phyloP scores from a whole-genome alignment of 768 basidiomycete species.

The Hysterangium stoloniferum region DNA sequence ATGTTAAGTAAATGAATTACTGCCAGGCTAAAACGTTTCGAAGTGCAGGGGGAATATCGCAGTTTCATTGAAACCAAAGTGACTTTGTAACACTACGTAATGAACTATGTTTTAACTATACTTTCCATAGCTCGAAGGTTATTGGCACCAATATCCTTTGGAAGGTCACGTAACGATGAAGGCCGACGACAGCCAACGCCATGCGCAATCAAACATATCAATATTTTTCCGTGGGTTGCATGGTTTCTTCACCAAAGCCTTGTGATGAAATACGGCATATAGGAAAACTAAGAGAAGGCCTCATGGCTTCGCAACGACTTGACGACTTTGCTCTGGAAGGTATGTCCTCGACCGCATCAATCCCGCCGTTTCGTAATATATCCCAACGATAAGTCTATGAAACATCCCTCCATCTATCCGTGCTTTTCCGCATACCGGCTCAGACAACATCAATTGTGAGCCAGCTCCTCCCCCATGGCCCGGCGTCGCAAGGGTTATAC shows the following conservation, averaged over 20 bases:
- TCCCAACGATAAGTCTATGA: conserved; percentile 48
- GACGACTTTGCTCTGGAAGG: conserved; percentile 67
- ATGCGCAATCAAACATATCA: conserved; percentile 59
- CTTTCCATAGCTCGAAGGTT: conserved; percentile 37
- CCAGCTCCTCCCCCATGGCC: conserved; percentile 39
- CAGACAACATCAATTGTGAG: conserved; percentile 58
- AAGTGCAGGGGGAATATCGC: conserved; percentile 61
- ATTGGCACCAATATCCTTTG: conserved; percentile 34
- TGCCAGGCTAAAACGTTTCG: conserved; percentile 50
- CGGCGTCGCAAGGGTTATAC: not conserved
- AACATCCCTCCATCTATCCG: conserved; percentile 58
- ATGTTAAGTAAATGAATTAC: too few relatives aligned
- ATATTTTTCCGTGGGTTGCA: conserved; percentile 68
- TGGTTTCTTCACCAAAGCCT: not conserved
- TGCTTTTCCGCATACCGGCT: conserved; percentile 45
- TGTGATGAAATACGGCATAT: not conserved
- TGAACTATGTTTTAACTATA: not conserved
- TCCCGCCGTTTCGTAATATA: not conserved
- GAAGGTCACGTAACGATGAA: conserved; percentile 4
- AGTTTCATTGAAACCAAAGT: conserved; percentile 62
- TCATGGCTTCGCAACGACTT: conserved; percentile 48
- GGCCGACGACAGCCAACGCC: conserved; percentile 26
- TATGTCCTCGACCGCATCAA: conserved; percentile 22
- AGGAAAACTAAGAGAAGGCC: conserved; percentile 76
- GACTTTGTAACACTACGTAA: conserved; percentile 9